phyloP scores from a whole-genome alignment of 768 basidiomycete species.

The Pleurotus cornucopiae region DNA sequence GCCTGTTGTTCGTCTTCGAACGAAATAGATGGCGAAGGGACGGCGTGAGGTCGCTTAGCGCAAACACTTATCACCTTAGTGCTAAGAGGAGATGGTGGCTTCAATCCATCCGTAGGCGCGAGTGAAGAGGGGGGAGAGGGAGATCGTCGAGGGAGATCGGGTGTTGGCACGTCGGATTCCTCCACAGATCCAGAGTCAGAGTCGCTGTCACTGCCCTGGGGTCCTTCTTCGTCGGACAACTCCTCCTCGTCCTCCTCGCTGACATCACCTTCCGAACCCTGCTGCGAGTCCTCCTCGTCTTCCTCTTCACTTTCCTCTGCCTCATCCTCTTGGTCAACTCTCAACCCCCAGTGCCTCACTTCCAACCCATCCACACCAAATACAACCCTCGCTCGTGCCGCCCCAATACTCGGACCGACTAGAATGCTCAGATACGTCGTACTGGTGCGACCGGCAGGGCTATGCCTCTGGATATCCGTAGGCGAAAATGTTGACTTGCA shows the following conservation, averaged over 20 bases:
- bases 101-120: not conserved
- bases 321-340: slow-evolving; percentile 25
- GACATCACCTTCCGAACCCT: slow-evolving; percentile 13
- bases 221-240: slow-evolving; percentile 7
- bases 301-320: slow-evolving; percentile 19
- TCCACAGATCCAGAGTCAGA: no score
- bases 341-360: slow-evolving; percentile 36
- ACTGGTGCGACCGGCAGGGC: slow-evolving; percentile 15
- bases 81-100: slow-evolving; percentile 1
- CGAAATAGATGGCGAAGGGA: slow-evolving; percentile 1
- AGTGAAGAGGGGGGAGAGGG: slow-evolving; percentile 14
- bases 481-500: not conserved
- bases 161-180: not conserved
- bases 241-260: slow-evolving; percentile 13
- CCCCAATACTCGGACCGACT: slow-evolving; percentile 60
- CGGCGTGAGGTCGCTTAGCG: not conserved
- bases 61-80: slow-evolving; percentile 3
- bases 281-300: slow-evolving; percentile 18
- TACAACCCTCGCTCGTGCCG: slow-evolving; percentile 58
- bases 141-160: slow-evolving; percentile 9
- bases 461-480: not conserved
- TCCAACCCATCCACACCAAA: slow-evolving; percentile 65
- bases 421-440: slow-evolving; percentile 54
- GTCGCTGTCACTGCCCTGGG: slow-evolving; percentile 6
- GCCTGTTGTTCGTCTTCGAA: slow-evolving; percentile 23